A percentile compares a stretch with the other conserved stretches of the same genome.
Evolutionary conservation across 768 basidiomycete genomes (phyloP).

Genomic region (Holtermannia corniformis): DNA sequence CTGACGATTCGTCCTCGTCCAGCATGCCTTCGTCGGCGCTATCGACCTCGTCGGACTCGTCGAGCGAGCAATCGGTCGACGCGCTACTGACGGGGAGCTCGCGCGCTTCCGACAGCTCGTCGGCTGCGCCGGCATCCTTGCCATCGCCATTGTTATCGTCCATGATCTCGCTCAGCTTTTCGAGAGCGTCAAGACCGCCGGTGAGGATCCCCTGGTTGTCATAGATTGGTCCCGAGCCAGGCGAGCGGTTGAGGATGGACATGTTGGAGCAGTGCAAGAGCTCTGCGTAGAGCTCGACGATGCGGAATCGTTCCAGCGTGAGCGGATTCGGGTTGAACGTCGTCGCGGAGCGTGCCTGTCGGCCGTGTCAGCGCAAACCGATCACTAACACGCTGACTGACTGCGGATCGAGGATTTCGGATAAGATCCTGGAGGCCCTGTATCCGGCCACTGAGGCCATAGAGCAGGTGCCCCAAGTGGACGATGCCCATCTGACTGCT

Average conservation of each 20-base stretch:
- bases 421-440: slow-evolving; percentile 62
- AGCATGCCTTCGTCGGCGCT: slow-evolving; percentile 21
- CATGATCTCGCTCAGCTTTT: slow-evolving; percentile 78
- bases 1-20: slow-evolving; percentile 22
- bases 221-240: slow-evolving; percentile 61
- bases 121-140: slow-evolving; percentile 57
- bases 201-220: slow-evolving; percentile 72
- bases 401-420: slow-evolving; percentile 63
- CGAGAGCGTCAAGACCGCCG: slow-evolving; percentile 75
- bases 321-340: slow-evolving; percentile 62
- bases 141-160: slow-evolving; percentile 59
- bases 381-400: slow-evolving; percentile 42
- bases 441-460: slow-evolving; percentile 60
- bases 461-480: slow-evolving; percentile 72
- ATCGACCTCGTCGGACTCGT: slow-evolving; percentile 22
- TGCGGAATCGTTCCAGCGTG: slow-evolving; percentile 88
- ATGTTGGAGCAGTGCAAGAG: slow-evolving; percentile 97
- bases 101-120: slow-evolving; percentile 53
- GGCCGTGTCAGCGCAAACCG: neutral
- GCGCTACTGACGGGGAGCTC: slow-evolving; percentile 42
- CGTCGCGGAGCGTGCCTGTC: slow-evolving; percentile 22
- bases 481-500: slow-evolving; percentile 50
- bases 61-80: slow-evolving; percentile 34
- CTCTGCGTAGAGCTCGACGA: slow-evolving; percentile 94
- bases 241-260: slow-evolving; percentile 77